Base-by-base conservation (phyloP, 495 filamentous ascomycete species). In the Penicillium fimorum region DNA sequence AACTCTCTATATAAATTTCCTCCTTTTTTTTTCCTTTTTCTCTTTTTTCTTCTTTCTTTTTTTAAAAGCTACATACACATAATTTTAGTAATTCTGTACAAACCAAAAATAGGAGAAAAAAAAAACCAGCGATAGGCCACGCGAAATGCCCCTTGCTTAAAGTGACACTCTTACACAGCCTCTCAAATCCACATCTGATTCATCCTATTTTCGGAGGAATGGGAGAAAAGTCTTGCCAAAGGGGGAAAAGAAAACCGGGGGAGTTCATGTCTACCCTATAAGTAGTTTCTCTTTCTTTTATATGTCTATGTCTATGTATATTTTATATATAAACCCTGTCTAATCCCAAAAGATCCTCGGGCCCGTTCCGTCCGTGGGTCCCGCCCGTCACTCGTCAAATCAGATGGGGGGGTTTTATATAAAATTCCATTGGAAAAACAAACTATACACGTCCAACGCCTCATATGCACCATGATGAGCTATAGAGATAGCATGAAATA, bases 331-430 rank as follows among this genome's bases (percentile, higher is more conserved):
- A n/a, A n/a, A n/a, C n/a, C n/a, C n/a, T n/a, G n/a, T n/a, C n/a
- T n/a, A n/a, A n/a, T n/a, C n/a, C 25, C 25, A 27, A 27, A 32
- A 41, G 30, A 40, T 24, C 37, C 40, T 29, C 45, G 59, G 59
- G 57, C 57, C 47, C 57, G 60, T 64, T 55, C 60, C 60, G 57
- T 30, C 52, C 55, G 61, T 59, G 57, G 57, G 50, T 57, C 54
- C 50, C 46, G 43, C 53, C 22, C 43, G 43, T 37, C 40, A 47
- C 18, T 38, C 18, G 13, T 30, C 32, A 53, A 48, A 59, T 50
- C 20, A 48, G 11, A 20, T 45, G 15, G 56, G 55, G 15, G 56
- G 55, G 38, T 56, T 64, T 45, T 49, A 55, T 52, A 18, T 18
- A 55, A 22, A 53, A 50, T 53, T 32, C 38, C 37, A 50, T 24